A percentile compares a stretch with the other conserved stretches of the same genome.
phyloP scores from a whole-genome alignment of 148 eudicot species.

The Persicaria maculosa region DNA sequence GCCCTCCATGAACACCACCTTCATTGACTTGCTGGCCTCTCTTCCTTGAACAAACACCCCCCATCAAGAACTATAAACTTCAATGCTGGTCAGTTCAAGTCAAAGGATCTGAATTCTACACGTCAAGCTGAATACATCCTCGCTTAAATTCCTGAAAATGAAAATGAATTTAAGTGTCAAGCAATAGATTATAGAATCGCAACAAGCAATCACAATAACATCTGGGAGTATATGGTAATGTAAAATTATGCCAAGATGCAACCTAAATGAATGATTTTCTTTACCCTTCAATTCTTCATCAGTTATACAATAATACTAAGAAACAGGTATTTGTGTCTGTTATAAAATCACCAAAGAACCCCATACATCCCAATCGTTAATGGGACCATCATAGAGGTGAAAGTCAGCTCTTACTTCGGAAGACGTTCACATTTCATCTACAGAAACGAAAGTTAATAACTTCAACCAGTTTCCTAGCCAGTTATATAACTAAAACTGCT shows the following conservation, averaged over 20 bases:
- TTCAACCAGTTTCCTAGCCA: not conserved
- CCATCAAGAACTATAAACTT: conserved; percentile 32
- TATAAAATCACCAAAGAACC: not conserved
- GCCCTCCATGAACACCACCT: conserved; percentile 25
- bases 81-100: not conserved
- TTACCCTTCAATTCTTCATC: too few relatives aligned
- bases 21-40: conserved; percentile 48
- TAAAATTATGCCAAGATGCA: not conserved
- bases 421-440: not conserved
- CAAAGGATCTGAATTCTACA: not conserved
- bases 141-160: not conserved
- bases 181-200: not conserved
- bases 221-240: not conserved
- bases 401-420: not conserved
- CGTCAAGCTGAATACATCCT: conserved; percentile 4
- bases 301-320: too few relatives aligned
- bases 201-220: not conserved
- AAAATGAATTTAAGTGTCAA: not conserved
- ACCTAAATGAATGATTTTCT: not conserved
- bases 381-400: not conserved
- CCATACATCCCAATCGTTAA: not conserved
- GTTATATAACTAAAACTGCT: not conserved
- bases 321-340: not conserved
- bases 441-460: not conserved
- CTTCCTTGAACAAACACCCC: conserved; percentile 78